Percentiles rank a stretch among this genome's conserved stretches.
phyloP scores from a whole-genome alignment of 1,284 basidiomycete species.

The Pisolithus thermaeus region DNA sequence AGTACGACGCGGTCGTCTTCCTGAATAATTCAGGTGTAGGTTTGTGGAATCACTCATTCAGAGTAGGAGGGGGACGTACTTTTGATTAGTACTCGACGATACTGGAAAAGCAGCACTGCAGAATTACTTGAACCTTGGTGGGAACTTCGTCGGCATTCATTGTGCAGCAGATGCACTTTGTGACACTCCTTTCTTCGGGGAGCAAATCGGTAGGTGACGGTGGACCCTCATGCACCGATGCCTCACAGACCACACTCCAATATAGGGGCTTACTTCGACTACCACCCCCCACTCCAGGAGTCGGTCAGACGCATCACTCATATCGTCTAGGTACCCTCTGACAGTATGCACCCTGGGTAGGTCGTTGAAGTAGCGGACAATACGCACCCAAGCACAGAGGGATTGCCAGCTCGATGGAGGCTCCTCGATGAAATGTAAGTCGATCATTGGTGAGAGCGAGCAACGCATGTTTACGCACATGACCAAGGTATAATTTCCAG shows the following conservation, averaged over 20 bases:
- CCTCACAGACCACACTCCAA: background rate
- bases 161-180: conserved; percentile 64
- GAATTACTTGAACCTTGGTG: conserved; percentile 59
- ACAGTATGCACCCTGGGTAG: conserved; percentile 23
- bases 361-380: conserved; percentile 46
- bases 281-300: conserved; percentile 57
- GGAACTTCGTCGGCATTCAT: conserved; percentile 68
- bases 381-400: conserved; percentile 53
- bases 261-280: conserved; percentile 57
- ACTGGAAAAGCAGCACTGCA: conserved; percentile 50
- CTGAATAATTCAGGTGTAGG: conserved; percentile 58
- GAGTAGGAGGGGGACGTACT: background rate
- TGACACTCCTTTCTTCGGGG: conserved; percentile 59
- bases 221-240: background rate
- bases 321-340: too few species aligned
- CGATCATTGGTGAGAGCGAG: background rate
- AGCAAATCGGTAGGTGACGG: conserved; percentile 29
- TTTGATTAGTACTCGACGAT: conserved; percentile 46
- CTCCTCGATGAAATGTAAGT: conserved; percentile 45
- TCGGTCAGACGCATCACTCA: conserved; percentile 30
- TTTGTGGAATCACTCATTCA: conserved; percentile 20
- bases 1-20: conserved; percentile 58
- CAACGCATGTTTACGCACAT: background rate
- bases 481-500: conserved; percentile 55
- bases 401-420: conserved; percentile 51